phyloP scores from a whole-genome alignment of 75 land plant species.

The Selaginella tamariscina region DNA sequence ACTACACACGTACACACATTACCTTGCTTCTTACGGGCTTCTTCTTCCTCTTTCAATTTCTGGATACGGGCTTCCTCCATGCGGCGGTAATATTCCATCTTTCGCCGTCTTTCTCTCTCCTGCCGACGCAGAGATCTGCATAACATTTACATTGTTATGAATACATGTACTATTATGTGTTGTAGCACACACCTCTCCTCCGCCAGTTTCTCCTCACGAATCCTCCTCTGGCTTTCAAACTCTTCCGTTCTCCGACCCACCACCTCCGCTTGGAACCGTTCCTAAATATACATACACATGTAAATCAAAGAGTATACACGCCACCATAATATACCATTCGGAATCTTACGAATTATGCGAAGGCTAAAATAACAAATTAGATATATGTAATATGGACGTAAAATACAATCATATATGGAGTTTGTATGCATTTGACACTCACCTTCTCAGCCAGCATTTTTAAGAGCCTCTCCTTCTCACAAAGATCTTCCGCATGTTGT shows the following conservation, averaged over 20 bases:
- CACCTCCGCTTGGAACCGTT: slow-evolving; percentile 49
- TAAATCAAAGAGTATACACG: background rate
- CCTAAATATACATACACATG: slow-evolving; percentile 24
- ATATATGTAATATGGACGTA: too few relatives aligned
- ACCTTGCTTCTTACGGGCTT: slow-evolving; percentile 85
- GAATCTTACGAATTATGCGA: too few relatives aligned
- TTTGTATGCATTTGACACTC: too few relatives aligned
- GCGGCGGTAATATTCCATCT: slow-evolving; percentile 46
- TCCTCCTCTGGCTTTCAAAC: slow-evolving; percentile 35
- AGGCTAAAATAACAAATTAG: too few relatives aligned
- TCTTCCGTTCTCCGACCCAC: slow-evolving; percentile 48
- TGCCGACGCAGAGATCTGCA: slow-evolving; percentile 27
- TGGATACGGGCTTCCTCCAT: slow-evolving; percentile 58
- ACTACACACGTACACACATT: background rate
- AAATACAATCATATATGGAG: too few relatives aligned
- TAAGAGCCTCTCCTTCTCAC: slow-evolving; percentile 61
- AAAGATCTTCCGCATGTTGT: slow-evolving; percentile 70
- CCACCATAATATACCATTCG: too few relatives aligned
- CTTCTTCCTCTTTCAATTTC: slow-evolving; percentile 75
- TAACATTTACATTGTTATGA: too few relatives aligned
- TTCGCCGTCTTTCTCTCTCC: slow-evolving; percentile 53
- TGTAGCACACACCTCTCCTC: too few relatives aligned
- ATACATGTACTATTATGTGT: too few relatives aligned
- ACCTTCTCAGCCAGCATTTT: slow-evolving; percentile 77
- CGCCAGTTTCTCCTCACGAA: slow-evolving; percentile 54